Base-by-base conservation (phyloP, 306 rosid genomes). In the Cicer pinnatifidum region DNA sequence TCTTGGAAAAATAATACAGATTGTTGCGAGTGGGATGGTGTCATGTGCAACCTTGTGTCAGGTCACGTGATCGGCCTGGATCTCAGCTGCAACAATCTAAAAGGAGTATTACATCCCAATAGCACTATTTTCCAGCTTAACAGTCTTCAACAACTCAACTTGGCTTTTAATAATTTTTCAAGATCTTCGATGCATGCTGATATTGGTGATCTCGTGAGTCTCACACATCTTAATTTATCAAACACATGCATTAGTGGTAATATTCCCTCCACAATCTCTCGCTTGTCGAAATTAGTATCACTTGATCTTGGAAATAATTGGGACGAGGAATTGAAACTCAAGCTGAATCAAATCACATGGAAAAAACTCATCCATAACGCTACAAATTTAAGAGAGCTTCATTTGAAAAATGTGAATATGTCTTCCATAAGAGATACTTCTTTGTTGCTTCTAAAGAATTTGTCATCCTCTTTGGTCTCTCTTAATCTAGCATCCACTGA, bases 1-100 rank as follows among this genome's bases (percentile, higher is more conserved):
- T 81, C 75, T 7, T 80, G 84, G 84, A 13, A n/a, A 2, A 62
- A 17, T 0, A 46, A 5, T 6, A 75, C 16, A 0, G 47, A 75
- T 69, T 75, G 84, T 9, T 80, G 76, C 33, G 3, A 16, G 38
- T 74, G 78, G 85, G 75, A 65, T 7, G 78, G 74, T 0, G 48
- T 69, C 16, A 53, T 53, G 1, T 71, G 85, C 0, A 60, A 76
- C 35, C 19, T 0, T 3, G 0, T 5, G 0, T 56, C 65, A 3
- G 65, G 61, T 6, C 53, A 75, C 11, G 71, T 71, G 50, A 54
- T 71, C 47, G 74, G 75, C 20, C 53, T 76, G 0, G 78, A 81
- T 19, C 78, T 76, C 6, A 71, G 44, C 10, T 63, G 75, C 4
- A 47, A 43, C 46, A 23, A 39, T 43, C 59, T 81, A 6, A 4